phyloP scores from a whole-genome alignment of 306 rosid genomes.

The Sophora flavescens region DNA sequence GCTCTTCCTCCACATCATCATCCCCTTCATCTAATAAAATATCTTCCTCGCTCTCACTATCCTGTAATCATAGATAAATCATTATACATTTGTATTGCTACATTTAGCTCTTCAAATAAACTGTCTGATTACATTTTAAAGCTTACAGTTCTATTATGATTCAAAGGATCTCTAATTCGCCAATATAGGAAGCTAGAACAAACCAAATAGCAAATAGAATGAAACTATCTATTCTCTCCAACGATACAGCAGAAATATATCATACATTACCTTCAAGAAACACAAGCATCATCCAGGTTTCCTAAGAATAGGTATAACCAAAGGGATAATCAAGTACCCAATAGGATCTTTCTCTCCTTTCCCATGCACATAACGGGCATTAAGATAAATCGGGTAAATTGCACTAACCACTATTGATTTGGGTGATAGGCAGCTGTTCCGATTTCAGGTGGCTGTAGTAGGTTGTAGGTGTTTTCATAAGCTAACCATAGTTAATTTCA shows the following conservation, averaged over 20 bases:
- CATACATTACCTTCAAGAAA: neutral
- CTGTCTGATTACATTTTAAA: neutral
- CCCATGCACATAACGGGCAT: neutral
- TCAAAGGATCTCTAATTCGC: conserved; percentile 24
- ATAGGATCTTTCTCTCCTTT: neutral
- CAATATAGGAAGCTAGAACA: neutral
- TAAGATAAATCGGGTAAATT: neutral
- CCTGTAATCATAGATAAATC: conserved; percentile 54
- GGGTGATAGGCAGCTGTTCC: too few species aligned
- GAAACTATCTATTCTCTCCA: neutral
- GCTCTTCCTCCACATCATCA: conserved; percentile 90
- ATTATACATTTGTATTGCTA: neutral
- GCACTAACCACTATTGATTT: too few species aligned
- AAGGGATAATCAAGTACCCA: neutral
- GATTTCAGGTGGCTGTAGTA: too few species aligned
- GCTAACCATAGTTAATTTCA: too few species aligned
- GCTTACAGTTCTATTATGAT: neutral
- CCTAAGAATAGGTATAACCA: neutral
- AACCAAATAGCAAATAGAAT: conserved; percentile 5
- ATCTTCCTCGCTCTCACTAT: conserved; percentile 88
- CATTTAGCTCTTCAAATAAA: conserved; percentile 23
- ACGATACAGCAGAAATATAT: neutral
- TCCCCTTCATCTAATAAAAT: conserved; percentile 88
- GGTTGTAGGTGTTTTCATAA: too few species aligned
- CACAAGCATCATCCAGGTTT: neutral